Evolutionary conservation across 352 stramenopile species (phyloP).

Genomic region (Phytophthora fragariaefolia): DNA sequence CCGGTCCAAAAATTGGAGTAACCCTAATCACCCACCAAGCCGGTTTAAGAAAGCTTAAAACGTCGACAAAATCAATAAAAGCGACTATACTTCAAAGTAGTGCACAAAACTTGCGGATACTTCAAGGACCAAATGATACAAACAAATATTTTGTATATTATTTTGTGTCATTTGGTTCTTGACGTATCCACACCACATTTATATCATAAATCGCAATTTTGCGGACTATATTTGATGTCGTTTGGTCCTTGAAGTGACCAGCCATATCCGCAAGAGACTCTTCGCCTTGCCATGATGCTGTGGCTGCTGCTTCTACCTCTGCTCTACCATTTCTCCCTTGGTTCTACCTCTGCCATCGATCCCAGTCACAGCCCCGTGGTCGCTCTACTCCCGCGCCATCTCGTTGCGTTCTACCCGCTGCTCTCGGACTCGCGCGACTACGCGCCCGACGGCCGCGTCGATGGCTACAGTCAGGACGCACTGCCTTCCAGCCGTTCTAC

Average conservation of each 20-base stretch:
- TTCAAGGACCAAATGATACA: no score
- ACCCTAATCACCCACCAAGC: no score
- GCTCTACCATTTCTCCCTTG: slow-evolving; percentile 9
- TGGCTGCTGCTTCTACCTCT: slow-evolving; percentile 15
- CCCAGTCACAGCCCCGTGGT: slow-evolving; percentile 31
- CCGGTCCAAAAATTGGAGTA: no score
- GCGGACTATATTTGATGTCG: no score
- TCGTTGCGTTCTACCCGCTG: slow-evolving; percentile 63
- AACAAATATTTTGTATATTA: no score
- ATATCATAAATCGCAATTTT: no score
- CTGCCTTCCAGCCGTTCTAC: slow-evolving; percentile 1
- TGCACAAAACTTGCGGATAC: no score
- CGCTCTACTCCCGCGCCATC: slow-evolving; percentile 39
- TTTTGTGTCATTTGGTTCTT: no score
- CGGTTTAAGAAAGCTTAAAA: no score
- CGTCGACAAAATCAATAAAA: no score
- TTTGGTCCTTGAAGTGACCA: neutral
- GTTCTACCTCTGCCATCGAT: neutral
- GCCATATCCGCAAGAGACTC: neutral
- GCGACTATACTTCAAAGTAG: no score
- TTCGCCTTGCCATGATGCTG: slow-evolving; percentile 3
- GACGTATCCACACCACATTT: no score
- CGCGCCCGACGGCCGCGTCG: slow-evolving; percentile 35
- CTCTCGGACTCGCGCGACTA: slow-evolving; percentile 41
- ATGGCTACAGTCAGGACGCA: slow-evolving; percentile 56